A percentile compares a stretch with the other conserved stretches of the same genome.
phyloP scores from a whole-genome alignment of 257 asterid species.

The Schizonepeta tenuifolia region DNA sequence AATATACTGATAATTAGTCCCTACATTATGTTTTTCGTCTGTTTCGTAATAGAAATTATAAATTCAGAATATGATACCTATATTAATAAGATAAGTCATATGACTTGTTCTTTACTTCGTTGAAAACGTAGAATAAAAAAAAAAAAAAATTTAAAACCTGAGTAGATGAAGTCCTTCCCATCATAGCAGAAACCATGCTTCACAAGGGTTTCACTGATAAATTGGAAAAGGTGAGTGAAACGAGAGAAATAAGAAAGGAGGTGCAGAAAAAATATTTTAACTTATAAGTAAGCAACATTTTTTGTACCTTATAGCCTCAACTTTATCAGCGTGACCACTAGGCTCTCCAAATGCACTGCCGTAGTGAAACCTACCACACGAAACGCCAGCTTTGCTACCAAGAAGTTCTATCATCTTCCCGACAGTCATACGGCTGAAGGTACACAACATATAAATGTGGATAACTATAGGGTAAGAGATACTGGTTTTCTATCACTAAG shows the following conservation, averaged over 20 bases:
- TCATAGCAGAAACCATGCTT: neutral
- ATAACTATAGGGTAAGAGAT: constrained; percentile 12
- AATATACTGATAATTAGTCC: no score
- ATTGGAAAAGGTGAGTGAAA: constrained; percentile 33
- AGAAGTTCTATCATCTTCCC: constrained; percentile 98
- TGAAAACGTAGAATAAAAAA: no score
- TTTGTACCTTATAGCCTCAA: constrained; percentile 80
- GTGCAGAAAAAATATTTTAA: constrained; percentile 18
- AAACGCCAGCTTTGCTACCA: constrained; percentile 98
- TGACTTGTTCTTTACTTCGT: neutral
- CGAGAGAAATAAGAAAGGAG: constrained; percentile 21
- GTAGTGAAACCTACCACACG: constrained; percentile 93
- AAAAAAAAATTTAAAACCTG: no score
- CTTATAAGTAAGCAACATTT: constrained; percentile 3
- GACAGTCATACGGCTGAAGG: constrained; percentile 94
- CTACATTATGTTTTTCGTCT: no score
- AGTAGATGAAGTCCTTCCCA: neutral
- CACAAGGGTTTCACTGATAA: constrained; percentile 88
- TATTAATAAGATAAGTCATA: neutral
- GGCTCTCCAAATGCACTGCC: constrained; percentile 99
- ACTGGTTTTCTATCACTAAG: constrained; percentile 3
- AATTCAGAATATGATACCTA: neutral
- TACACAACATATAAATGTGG: constrained; percentile 28
- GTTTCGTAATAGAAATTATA: no score
- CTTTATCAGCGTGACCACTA: constrained; percentile 95